Evolutionary conservation across 768 basidiomycete species (phyloP), one percentile per base, ranked within the genome.

Genomic region (Dioszegia aurantiaca): DNA sequence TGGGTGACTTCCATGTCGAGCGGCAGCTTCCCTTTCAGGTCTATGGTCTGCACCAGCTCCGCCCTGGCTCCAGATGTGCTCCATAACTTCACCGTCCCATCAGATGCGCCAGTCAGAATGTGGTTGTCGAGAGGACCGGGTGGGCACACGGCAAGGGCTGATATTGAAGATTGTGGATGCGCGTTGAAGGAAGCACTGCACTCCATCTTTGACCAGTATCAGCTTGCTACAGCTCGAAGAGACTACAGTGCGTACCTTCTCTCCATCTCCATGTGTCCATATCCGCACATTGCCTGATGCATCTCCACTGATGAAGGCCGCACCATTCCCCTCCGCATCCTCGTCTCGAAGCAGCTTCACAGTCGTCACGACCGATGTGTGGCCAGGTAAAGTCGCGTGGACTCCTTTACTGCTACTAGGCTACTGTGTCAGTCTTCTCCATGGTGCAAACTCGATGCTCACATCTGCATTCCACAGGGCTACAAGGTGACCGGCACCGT

Each of bases 101-200:
- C 92, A 0, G 92, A 94, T 16, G 88, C 85, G 0, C 89, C 91
- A 0, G 89, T 90, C 2, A 86, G 80, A 9, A 93, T 60, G 33
- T 79, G 76, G 42, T 79, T 73, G 10, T 37, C 31, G 2, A 62
- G 49, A 21, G 56, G 37, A 27, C 59, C 46, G 36, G 33, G 28
- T 12, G 33, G 8, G 8, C 39, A 27, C 51, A 57, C 16, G 58
- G 80, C 83, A 3, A 97, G 73, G 2, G 86, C 81, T 12, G 89
- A 87, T 27, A 97, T 82, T 0, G 88, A 81, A 1, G 63, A 57
- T 52, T 83, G 81, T 17, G 77, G 60, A 75, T 97, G 93, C 0
- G 85, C 88, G 58, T 84, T 77, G 2, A 82, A 62, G 28, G 77
- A 78, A 11, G 66, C 66, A 0, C 77, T 71, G 28, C 61, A 65